phyloP scores from a whole-genome alignment of 148 eudicot species.

The Linanthus parryae region DNA sequence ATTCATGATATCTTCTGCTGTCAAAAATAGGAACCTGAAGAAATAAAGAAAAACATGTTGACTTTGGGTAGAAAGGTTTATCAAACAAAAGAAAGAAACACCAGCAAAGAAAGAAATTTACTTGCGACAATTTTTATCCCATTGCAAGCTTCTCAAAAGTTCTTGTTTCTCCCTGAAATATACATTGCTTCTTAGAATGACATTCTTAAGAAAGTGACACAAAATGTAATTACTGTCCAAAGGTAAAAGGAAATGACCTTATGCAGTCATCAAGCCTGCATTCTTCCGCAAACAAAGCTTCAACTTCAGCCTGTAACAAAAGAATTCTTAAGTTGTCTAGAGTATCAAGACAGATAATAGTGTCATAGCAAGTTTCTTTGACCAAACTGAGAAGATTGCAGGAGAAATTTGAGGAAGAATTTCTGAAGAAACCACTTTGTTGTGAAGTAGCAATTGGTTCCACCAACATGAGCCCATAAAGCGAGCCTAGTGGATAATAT shows the following conservation, averaged over 20 bases:
- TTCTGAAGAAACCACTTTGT: too few species aligned
- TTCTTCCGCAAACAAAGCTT: conserved; percentile 26
- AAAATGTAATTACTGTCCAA: too few species aligned
- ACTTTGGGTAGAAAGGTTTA: background rate
- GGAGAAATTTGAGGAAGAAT: too few species aligned
- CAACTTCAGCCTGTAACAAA: conserved; percentile 34
- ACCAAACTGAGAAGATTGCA: conserved; percentile 1
- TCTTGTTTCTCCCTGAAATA: conserved; percentile 32
- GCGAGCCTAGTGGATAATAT: too few species aligned
- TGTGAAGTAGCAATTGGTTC: too few species aligned
- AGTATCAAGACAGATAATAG: conserved; percentile 1
- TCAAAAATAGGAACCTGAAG: conserved; percentile 34
- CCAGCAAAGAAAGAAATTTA: conserved; percentile 16
- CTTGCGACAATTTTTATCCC: conserved; percentile 21
- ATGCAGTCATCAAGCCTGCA: conserved; percentile 33
- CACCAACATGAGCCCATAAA: too few species aligned
- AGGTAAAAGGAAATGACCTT: conserved; percentile 24
- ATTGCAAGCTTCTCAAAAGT: conserved; percentile 19
- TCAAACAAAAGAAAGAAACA: background rate
- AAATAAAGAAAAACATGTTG: background rate
- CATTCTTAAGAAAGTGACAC: too few species aligned
- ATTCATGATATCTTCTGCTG: conserved; percentile 34
- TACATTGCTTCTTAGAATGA: conserved; percentile 11
- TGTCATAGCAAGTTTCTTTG: background rate
- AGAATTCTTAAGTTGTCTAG: background rate